Conservation (phyloP, 2,329 filamentous ascomycete genomes). For the Madurella fahalii region DNA sequence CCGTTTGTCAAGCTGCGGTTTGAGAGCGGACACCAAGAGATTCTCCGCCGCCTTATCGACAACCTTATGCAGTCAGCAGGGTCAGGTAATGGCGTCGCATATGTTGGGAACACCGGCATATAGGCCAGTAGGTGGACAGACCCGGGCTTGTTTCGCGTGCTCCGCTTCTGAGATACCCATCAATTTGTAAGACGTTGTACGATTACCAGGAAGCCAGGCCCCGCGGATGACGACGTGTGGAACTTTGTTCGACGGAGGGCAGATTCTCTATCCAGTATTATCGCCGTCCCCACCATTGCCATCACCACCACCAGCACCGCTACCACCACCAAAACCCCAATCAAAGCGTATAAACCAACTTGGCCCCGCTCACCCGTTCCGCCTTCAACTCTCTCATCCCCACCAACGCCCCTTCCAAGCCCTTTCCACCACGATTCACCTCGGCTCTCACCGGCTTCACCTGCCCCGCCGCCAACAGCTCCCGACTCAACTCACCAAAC, state of each 20-base stretch:
- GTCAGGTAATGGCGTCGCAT: background rate
- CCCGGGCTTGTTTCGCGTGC: too few species aligned
- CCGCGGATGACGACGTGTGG: too few species aligned
- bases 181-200: too few species aligned
- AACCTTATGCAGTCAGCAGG: slow-evolving; percentile 11
- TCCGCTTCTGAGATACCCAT: too few species aligned
- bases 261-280: too few species aligned
- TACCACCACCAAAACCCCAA: background rate
- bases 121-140: too few species aligned
- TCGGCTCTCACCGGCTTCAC: slow-evolving; percentile 31
- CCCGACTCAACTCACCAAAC: slow-evolving; percentile 33
- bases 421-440: slow-evolving; percentile 28
- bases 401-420: slow-evolving; percentile 30
- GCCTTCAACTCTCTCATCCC: slow-evolving; percentile 31
- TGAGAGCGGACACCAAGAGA: slow-evolving; percentile 29
- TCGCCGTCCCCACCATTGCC: too few species aligned
- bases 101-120: too few species aligned
- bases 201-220: too few species aligned
- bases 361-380: slow-evolving; percentile 35
- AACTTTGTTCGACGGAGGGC: too few species aligned
- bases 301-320: too few species aligned
- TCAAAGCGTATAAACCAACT: slow-evolving; percentile 35
- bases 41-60: slow-evolving; percentile 31
- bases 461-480: slow-evolving; percentile 32
- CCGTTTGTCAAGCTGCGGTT: slow-evolving; percentile 34